Evolutionary conservation across 306 rosid species (phyloP), one percentile per base, ranked within the genome.

Genomic region (Sesbania bispinosa): DNA sequence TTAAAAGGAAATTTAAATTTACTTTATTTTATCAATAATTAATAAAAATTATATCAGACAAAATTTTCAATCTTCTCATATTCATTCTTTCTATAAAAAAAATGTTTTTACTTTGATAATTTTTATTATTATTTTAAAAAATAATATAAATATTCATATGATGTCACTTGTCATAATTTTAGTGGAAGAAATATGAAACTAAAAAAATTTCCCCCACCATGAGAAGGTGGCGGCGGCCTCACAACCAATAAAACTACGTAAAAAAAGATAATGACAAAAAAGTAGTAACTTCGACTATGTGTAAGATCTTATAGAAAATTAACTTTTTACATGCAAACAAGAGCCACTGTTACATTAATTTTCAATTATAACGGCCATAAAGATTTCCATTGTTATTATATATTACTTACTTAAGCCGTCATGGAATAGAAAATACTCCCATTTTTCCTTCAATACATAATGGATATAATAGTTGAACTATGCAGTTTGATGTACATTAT

Each of bases 351-450:
- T 42, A 42, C 52, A n/a, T n/a, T n/a, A n/a, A n/a, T 63, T 20
- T 14, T 15, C 24, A 45, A 15, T 27, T 23, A 14, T 43, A 26
- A 64, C 24, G n/a, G 23, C 41, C 57, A 26, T 16, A 18, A 9
- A 5, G 60, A 4, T 19, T 19, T 19, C 39, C 29, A 19, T 15
- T 46, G 24, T 50, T 39, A 51, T 51, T 55, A 16, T n/a, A n/a
- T n/a, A n/a, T n/a, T n/a, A n/a, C n/a, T 55, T 47, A 6, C 55
- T 27, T 43, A 7, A 50, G 47, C 79, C 73, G 66, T n/a, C 79
- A 53, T 27, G n/a, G 18, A 19, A 20, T 73, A 26, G 6, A 63
- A 63, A 36, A 63, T 39, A 36, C 36, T 19, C 26, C n/a, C 39
- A n/a, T 27, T 50, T 63, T 27, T 41, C 19, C 3, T 21, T 42